Base-by-base conservation (phyloP, 139 green algal genomes). In the Raphidocelis subcapitata region DNA sequence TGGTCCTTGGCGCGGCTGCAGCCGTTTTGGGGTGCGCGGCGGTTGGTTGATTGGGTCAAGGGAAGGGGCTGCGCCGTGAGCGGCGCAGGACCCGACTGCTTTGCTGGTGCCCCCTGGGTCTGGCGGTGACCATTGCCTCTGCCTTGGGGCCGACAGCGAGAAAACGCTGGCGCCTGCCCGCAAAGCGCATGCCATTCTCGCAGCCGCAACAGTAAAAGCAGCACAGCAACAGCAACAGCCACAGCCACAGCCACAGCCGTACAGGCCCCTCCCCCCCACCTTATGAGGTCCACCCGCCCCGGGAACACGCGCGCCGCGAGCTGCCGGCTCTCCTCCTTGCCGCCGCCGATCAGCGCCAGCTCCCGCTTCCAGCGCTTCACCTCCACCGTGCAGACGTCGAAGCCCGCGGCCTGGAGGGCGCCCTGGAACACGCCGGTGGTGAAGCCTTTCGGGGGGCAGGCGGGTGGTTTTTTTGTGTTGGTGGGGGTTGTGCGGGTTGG, bases 1-100 rank as follows among this genome's bases (percentile, higher is more conserved):
- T 97, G 92, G 68, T 97, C 85, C 46, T 91, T 92, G 74, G 94
- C 95, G 33, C 85, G 78, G 65, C 86, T 95, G 75, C 61, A 68
- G 15, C 3, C 28, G 31, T 18, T 12, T 51, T 18, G 36, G 24
- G 62, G 37, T 32, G 35, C 46, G 12, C 29, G 12, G 18, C 15
- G 29, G 23, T 49, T 18, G 29, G 32, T 1, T 20, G 24, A 12
- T 1, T 26, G 20, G 16, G 66, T 3, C 14, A 10, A 14, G 62
- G 36, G 23, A 23, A 35, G 36, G 8, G n/a, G 21, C 1, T 16
- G 28, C 16, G 5, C 31, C 18, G 59, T 1, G 5, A 14, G 3
- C 2, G 41, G 59, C 18, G 4, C 2, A 3, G 4, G 46, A 29
- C 12, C 54, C 5, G 54, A 5, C 12, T 61, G 54, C 54, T 18